phyloP scores from a whole-genome alignment of 176 grass and related monocot species.

The Zizania latifolia region DNA sequence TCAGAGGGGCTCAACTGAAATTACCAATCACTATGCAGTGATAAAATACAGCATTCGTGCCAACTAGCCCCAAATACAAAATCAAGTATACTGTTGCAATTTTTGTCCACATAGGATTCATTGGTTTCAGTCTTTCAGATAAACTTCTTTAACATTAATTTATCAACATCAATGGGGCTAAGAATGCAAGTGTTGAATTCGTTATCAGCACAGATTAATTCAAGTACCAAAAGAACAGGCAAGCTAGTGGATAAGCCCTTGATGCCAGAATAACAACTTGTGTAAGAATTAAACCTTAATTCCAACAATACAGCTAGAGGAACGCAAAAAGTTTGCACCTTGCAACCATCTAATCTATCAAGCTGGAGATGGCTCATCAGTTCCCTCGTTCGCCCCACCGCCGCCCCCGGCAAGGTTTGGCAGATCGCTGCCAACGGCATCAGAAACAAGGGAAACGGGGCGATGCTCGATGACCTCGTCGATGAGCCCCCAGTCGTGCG shows the following conservation, averaged over 20 bases:
- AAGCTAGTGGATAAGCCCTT: not conserved
- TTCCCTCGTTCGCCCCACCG: slow-evolving; percentile 25
- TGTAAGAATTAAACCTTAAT: slow-evolving; percentile 26
- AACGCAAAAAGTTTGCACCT: slow-evolving; percentile 34
- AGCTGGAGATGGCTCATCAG: slow-evolving; percentile 40
- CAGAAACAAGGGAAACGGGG: slow-evolving; percentile 61
- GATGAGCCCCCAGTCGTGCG: slow-evolving; percentile 74
- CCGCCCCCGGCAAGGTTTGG: slow-evolving; percentile 5
- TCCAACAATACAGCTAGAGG: slow-evolving; percentile 15
- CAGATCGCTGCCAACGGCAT: slow-evolving; percentile 30
- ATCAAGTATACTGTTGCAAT: not conserved
- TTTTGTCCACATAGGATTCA: not conserved
- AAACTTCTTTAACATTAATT: not conserved
- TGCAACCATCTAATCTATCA: slow-evolving; percentile 35
- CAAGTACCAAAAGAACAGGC: slow-evolving; percentile 24
- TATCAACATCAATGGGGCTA: not conserved
- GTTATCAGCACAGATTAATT: slow-evolving; percentile 19
- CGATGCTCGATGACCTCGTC: slow-evolving; percentile 94
- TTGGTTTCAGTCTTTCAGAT: slow-evolving; percentile 15
- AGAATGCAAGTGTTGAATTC: not conserved
- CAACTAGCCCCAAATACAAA: not conserved
- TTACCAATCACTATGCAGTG: not conserved
- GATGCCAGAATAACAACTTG: slow-evolving; percentile 23
- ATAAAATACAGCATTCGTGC: not conserved
- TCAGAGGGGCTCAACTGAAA: not conserved